These are phyloP conservation scores for Adansonia rubrostipa DNA, from an alignment of 441 rosid species.

Conservation along the genomic window DNA sequence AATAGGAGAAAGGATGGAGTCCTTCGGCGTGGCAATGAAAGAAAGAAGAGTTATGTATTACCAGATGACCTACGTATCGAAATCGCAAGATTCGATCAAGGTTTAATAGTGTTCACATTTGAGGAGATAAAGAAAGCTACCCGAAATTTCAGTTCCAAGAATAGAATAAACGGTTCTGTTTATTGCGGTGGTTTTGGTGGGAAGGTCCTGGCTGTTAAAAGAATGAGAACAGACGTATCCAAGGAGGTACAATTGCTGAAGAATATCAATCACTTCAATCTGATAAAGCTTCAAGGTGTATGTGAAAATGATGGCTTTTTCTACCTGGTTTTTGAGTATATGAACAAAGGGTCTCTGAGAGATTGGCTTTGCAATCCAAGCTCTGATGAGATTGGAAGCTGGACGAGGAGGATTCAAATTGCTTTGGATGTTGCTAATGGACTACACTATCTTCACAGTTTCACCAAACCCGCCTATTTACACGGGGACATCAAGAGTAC, in stretches of 20 bases:
- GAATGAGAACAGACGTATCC: conserved; percentile 59
- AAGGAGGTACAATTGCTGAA: conserved; percentile 61
- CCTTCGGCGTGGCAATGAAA: conserved; percentile 8
- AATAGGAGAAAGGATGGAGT: conserved; percentile 35
- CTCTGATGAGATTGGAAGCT: conserved; percentile 44
- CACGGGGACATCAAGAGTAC: conserved; percentile 64
- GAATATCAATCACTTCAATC: conserved; percentile 67
- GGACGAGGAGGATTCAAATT: conserved; percentile 66
- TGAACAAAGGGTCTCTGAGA: conserved; percentile 62
- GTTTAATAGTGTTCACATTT: conserved; percentile 52
- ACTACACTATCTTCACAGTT: conserved; percentile 76
- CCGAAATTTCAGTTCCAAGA: conserved; percentile 56
- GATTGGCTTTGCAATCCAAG: conserved; percentile 51
- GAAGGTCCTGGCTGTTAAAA: conserved; percentile 72
- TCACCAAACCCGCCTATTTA: conserved; percentile 66
- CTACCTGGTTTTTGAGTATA: conserved; percentile 77
- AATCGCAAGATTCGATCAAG: conserved; percentile 42
- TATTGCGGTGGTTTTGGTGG: conserved; percentile 65
- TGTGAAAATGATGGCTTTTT: conserved; percentile 61
- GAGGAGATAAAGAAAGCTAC: conserved; percentile 69
- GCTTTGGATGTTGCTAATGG: conserved; percentile 75
- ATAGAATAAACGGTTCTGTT: conserved; percentile 58
- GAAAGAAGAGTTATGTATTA: conserved; percentile 20
- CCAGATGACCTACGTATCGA: conserved; percentile 40
- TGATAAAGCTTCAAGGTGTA: conserved; percentile 69